Evolutionary conservation across 768 basidiomycete species (phyloP).

Genomic region (Termitomyces titanicus): DNA sequence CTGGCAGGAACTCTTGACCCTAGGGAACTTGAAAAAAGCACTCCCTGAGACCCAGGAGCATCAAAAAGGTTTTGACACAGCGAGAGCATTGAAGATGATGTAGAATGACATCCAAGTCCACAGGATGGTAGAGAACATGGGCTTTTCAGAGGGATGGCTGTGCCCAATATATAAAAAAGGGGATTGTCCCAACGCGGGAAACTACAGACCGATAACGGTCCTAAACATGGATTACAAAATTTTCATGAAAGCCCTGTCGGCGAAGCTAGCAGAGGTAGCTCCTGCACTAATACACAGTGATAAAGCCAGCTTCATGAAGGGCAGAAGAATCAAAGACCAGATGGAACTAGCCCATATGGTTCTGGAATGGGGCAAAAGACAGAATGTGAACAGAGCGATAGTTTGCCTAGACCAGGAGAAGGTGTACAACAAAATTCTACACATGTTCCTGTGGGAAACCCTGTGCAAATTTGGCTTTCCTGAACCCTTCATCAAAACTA

Average conservation of each 20-base stretch:
- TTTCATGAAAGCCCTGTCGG: slow-evolving; percentile 2
- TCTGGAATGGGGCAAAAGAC: background rate
- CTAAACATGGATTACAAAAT: slow-evolving; percentile 9
- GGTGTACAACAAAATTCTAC: background rate
- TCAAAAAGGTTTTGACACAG: background rate
- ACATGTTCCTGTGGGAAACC: slow-evolving; percentile 2
- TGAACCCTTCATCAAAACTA: slow-evolving; percentile 8
- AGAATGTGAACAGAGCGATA: background rate
- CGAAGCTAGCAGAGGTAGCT: background rate
- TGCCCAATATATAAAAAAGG: slow-evolving; percentile 10
- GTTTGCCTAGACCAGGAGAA: slow-evolving; percentile 1
- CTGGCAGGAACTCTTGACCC: slow-evolving; percentile 17
- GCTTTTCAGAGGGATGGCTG: slow-evolving; percentile 6
- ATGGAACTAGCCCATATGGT: background rate
- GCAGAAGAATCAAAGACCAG: slow-evolving; percentile 1
- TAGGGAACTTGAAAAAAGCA: too few relatives aligned
- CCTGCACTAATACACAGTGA: background rate
- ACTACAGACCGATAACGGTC: slow-evolving; percentile 4
- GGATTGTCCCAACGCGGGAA: background rate
- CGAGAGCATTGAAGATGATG: background rate
- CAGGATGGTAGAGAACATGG: background rate
- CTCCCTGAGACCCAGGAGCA: too few relatives aligned
- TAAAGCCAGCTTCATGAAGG: slow-evolving; percentile 8
- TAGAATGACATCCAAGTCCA: slow-evolving; percentile 6
- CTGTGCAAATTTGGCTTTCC: slow-evolving; percentile 9